Conservation (phyloP, 768 basidiomycete genomes). For the Suillus tomentosus region DNA sequence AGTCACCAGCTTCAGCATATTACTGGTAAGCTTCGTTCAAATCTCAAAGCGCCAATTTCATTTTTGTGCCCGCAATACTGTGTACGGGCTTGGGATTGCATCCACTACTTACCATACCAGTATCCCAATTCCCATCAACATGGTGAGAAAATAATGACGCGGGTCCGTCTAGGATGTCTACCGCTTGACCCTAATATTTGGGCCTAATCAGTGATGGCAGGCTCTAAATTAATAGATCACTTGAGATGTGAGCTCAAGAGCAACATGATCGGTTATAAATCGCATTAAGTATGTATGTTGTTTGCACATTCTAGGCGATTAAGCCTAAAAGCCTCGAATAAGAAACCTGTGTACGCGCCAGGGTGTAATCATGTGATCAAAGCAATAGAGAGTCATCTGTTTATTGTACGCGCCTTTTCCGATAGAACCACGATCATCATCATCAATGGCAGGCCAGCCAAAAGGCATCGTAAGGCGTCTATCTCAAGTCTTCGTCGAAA, state of each 20-base stretch:
- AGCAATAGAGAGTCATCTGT: neutral
- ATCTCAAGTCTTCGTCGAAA: slow-evolving; percentile 58
- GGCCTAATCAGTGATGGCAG: neutral
- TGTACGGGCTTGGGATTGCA: neutral
- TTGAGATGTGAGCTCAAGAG: neutral
- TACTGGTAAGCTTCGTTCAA: neutral
- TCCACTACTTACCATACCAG: neutral
- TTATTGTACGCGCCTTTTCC: slow-evolving; percentile 26
- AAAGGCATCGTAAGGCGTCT: slow-evolving; percentile 26
- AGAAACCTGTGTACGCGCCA: neutral
- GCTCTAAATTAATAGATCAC: too few species aligned
- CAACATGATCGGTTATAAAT: neutral
- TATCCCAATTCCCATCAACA: neutral
- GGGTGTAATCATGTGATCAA: neutral
- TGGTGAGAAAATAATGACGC: neutral
- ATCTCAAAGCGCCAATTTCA: neutral
- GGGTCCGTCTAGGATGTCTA: neutral
- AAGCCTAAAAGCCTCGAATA: neutral
- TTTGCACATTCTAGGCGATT: neutral
- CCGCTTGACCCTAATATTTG: neutral
- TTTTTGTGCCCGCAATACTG: neutral
- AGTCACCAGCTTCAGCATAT: neutral
- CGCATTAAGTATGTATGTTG: neutral
- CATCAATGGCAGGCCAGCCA: slow-evolving; percentile 22
- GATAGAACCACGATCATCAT: slow-evolving; percentile 21